Conservation (phyloP, 257 asterid species). For the Scutellaria galericulata region DNA sequence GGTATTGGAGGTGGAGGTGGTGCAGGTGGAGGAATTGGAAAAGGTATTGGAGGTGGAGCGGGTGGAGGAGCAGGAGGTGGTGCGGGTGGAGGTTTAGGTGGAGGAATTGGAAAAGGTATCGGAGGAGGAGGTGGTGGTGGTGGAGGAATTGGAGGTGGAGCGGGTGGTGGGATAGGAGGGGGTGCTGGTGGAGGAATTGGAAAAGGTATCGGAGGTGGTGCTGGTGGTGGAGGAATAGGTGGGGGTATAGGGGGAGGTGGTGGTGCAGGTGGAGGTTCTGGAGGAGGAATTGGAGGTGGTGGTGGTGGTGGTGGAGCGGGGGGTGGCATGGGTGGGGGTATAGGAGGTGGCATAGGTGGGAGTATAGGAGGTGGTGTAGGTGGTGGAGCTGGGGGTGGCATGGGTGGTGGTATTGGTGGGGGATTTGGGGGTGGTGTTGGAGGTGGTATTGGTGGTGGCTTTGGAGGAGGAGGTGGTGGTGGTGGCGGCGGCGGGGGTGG, state of each 20-base stretch:
- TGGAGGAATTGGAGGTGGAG: constrained; percentile 25
- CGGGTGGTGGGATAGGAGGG: not conserved
- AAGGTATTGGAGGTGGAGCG: constrained; percentile 24
- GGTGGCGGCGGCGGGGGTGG: constrained; percentile 31
- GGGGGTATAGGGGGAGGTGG: constrained; percentile 22
- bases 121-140: constrained; percentile 21
- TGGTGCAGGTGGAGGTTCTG: constrained; percentile 9
- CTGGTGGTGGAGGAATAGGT: constrained; percentile 15
- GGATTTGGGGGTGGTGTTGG: constrained; percentile 24
- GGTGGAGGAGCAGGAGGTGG: not conserved
- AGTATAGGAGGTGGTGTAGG: constrained; percentile 32
- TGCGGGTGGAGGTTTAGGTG: not conserved
- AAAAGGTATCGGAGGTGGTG: constrained; percentile 24
- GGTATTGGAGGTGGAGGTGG: constrained; percentile 21
- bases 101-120: not conserved
- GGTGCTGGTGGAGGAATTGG: constrained; percentile 34
- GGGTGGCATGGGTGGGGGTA: not conserved
- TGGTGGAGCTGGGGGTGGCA: constrained; percentile 29
- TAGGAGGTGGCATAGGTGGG: constrained; percentile 25
- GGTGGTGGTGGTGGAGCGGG: constrained; percentile 25
- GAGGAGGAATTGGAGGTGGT: not conserved
- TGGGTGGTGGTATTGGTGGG: constrained; percentile 28
- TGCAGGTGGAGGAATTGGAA: constrained; percentile 26
- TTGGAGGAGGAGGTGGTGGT: constrained; percentile 8
- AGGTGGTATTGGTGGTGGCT: constrained; percentile 19